phyloP scores from a whole-genome alignment of 495 filamentous ascomycete species.

The Aspergillus coremiiformis region DNA sequence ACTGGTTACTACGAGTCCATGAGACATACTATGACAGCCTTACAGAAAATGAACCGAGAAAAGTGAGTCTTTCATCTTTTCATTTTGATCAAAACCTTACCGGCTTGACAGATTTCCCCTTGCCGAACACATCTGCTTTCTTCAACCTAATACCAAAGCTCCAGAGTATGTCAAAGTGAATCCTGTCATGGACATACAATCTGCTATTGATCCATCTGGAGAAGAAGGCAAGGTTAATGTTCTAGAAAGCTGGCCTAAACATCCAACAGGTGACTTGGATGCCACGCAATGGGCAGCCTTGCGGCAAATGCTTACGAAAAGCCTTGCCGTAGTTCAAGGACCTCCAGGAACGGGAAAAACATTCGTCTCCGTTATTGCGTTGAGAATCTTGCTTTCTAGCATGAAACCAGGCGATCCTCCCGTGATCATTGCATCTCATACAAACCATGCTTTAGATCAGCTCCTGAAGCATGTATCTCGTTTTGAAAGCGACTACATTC shows the following conservation, averaged over 20 bases:
- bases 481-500: constrained; percentile 61
- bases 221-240: constrained; percentile 35
- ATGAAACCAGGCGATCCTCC: constrained; percentile 54
- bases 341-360: constrained; percentile 93
- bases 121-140: constrained; percentile 50
- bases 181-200: constrained; percentile 41
- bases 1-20: constrained; percentile 67
- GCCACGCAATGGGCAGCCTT: constrained; percentile 62
- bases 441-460: constrained; percentile 91
- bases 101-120: constrained; percentile 49
- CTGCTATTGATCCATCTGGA: constrained; percentile 15
- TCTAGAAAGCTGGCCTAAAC: constrained; percentile 43
- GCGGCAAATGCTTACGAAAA: constrained; percentile 61
- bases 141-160: constrained; percentile 37
- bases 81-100: constrained; percentile 10
- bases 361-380: constrained; percentile 61
- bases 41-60: constrained; percentile 62
- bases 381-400: constrained; percentile 61
- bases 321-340: constrained; percentile 76
- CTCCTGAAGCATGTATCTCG: constrained; percentile 59
- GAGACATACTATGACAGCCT: constrained; percentile 60
- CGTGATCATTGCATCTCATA: constrained; percentile 75
- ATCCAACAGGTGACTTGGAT: constrained; percentile 51
- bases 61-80: constrained; percentile 36
- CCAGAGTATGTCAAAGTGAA: constrained; percentile 44